Evolutionary conservation across 257 asterid genomes (phyloP).

Genomic region (Solanum gandarillasii): DNA sequence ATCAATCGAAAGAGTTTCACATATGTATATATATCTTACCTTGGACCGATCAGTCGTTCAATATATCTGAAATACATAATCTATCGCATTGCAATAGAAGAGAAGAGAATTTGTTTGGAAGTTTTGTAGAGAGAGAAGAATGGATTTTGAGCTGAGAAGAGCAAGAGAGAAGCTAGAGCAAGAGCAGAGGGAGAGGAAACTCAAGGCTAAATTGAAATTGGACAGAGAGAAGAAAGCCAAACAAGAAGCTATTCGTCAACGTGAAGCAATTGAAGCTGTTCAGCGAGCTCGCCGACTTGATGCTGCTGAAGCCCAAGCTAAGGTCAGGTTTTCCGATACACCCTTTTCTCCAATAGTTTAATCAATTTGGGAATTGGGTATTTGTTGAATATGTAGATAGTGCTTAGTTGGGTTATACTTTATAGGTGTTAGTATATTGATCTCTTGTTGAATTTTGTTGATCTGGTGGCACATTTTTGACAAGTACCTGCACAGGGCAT

Average conservation of each 20-base stretch:
- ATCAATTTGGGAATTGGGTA: neutral
- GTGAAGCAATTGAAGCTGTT: conserved; percentile 70
- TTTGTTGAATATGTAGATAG: neutral
- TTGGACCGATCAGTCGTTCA: neutral
- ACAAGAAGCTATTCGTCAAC: conserved; percentile 64
- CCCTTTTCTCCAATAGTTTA: neutral
- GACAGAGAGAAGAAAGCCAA: conserved; percentile 61
- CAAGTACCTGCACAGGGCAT: no score
- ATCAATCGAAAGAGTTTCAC: neutral
- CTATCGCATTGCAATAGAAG: neutral
- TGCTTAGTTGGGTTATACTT: neutral
- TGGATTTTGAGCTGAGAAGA: conserved; percentile 90
- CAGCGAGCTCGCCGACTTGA: conserved; percentile 69
- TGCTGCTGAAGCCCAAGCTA: conserved; percentile 70
- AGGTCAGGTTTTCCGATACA: conserved; percentile 13
- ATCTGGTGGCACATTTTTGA: no score
- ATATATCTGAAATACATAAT: neutral
- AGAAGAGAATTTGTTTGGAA: neutral
- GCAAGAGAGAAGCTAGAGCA: conserved; percentile 84
- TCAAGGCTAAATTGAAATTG: conserved; percentile 54
- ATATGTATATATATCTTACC: no score
- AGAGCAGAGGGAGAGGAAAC: conserved; percentile 79
- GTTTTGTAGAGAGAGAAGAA: neutral
- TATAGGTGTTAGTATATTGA: neutral
- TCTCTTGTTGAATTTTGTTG: neutral